Base-by-base conservation (phyloP, 176 grass and related monocot genomes). In the Hyparrhenia diplandra region DNA sequence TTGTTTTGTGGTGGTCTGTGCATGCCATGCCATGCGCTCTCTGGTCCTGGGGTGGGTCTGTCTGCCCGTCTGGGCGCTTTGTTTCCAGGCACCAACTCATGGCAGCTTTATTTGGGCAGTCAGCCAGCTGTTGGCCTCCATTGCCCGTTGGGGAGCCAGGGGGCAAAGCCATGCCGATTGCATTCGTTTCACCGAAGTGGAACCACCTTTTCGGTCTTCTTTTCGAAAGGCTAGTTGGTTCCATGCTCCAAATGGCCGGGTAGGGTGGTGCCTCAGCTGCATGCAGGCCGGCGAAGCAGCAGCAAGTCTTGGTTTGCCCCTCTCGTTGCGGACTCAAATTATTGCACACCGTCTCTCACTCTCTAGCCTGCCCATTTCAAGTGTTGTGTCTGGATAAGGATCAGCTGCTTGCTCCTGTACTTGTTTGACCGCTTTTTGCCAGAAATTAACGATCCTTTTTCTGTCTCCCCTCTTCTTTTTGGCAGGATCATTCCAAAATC, bases 401-500 rank as follows among this genome's bases (percentile, higher is more conserved):
- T 73, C 73, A 46, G 12, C 45, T 46, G 76, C n/a, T 23, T 45
- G 43, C 36, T 66, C 40, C 51, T 1, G 13, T 82, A 23, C 72
- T 71, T 77, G 72, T 85, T 89, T 85, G 84, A 90, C 82, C 74
- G 67, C 62, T 90, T 67, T n/a, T 74, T 13, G 66, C 42, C 49
- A 74, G 68, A 64, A 80, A 69, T 70, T 94, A 82, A 89, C 61
- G 13, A 63, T 21, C 32, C 68, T 70, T 69, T n/a, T 84, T 59
- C 55, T 76, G 62, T 40, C 32, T 78, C 14, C 51, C 31, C 59
- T 40, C 21, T 60, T 41, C 29, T 23, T 70, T n/a, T 79, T 78
- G 37, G n/a, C 91, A 99, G 97, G 74, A 84, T 99, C 59, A 96
- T 91, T 80, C 91, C 93, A 61, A 99, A 74, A 78, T 90, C 89